phyloP scores from a whole-genome alignment of 2,329 filamentous ascomycete genomes.

The Didymella pinodella region DNA sequence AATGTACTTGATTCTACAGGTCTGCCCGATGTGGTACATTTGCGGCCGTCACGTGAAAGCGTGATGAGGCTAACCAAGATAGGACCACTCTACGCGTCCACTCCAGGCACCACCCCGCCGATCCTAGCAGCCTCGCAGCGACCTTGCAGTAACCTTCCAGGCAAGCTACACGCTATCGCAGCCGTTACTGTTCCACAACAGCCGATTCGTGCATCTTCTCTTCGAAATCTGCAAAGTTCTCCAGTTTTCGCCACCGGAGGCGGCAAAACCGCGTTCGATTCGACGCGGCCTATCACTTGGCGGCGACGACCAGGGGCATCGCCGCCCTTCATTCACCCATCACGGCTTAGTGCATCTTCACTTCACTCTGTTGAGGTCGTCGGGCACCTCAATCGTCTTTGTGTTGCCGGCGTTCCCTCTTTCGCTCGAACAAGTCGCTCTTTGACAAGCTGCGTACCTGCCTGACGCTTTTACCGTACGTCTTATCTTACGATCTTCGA shows the following conservation, averaged over 20 bases:
- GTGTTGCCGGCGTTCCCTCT: not conserved
- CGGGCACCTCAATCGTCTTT: slow-evolving; percentile 1
- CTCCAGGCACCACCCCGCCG: slow-evolving; percentile 12
- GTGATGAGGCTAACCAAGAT: not conserved
- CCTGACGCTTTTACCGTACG: slow-evolving; percentile 1
- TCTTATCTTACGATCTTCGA: not conserved
- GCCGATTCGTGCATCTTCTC: slow-evolving; percentile 3
- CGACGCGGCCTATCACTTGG: slow-evolving; percentile 35
- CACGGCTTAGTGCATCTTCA: slow-evolving; percentile 22
- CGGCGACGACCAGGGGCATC: slow-evolving; percentile 30
- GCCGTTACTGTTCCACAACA: slow-evolving; percentile 3
- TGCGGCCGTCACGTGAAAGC: slow-evolving; percentile 13
- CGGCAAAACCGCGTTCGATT: slow-evolving; percentile 38
- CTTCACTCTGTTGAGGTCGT: slow-evolving; percentile 7
- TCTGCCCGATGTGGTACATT: too few relatives aligned
- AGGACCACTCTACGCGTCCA: slow-evolving; percentile 5
- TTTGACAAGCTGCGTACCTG: slow-evolving; percentile 2
- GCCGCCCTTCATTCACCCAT: slow-evolving; percentile 31
- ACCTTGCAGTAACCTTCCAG: not conserved
- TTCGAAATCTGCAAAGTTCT: slow-evolving; percentile 13
- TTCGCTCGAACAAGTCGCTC: not conserved
- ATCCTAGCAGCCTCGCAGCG: not conserved
- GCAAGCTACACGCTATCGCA: slow-evolving; percentile 6
- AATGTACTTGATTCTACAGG: too few relatives aligned
- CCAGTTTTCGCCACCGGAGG: slow-evolving; percentile 38